Evolutionary conservation across 352 stramenopile species (phyloP).

Genomic region (Phytophthora sp.): DNA sequence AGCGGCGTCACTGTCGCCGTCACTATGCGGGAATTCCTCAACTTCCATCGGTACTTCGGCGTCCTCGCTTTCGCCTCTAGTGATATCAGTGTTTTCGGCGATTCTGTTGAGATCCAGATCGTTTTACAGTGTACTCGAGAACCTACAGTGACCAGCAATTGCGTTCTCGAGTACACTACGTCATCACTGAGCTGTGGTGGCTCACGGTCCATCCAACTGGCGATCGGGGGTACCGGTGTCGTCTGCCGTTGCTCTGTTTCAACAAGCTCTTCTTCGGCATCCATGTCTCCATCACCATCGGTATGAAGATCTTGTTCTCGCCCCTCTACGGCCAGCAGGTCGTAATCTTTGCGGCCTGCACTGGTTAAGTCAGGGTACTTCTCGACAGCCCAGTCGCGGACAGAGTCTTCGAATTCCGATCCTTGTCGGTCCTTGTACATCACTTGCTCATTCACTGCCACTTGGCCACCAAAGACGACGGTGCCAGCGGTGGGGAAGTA

Average conservation of each 20-base stretch:
- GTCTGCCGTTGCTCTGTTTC: no score
- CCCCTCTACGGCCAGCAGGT: slow-evolving; percentile 3
- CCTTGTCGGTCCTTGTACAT: slow-evolving; percentile 5
- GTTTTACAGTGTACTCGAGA: no score
- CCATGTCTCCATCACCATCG: neutral
- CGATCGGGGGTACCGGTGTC: neutral
- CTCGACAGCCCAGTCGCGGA: neutral
- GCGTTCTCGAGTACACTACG: neutral
- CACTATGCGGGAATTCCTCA: no score
- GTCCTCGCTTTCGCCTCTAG: no score
- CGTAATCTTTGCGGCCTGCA: neutral
- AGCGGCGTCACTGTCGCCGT: no score
- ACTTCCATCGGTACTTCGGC: no score
- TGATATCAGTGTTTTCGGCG: no score
- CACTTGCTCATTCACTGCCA: neutral
- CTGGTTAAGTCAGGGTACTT: neutral
- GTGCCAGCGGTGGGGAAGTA: neutral
- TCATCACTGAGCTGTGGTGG: neutral
- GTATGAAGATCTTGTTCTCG: neutral
- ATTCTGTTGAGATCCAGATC: no score
- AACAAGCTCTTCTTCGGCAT: no score
- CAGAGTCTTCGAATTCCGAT: neutral
- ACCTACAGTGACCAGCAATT: no score
- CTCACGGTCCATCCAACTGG: neutral
- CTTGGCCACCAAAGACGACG: neutral